These are phyloP conservation scores for Macrophomina pseudophaseolina DNA, from an alignment of 2,329 filamentous ascomycete genomes.

Conservation along the genomic window DNA sequence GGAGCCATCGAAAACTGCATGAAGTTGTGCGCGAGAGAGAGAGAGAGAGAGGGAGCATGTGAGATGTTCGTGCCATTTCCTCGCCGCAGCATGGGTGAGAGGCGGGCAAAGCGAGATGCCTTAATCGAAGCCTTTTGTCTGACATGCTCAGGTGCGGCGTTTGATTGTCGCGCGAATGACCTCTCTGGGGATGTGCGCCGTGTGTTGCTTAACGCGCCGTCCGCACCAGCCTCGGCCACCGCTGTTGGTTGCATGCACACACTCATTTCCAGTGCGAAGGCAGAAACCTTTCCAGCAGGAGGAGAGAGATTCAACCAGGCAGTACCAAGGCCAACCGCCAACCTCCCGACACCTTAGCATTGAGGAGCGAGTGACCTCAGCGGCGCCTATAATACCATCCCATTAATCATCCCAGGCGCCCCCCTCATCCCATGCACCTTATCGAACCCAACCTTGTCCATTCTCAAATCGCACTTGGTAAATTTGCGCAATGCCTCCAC, in stretches of 20 bases:
- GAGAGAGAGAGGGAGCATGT: neutral
- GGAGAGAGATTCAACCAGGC: no score
- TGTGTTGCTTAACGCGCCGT: no score
- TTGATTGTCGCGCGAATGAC: neutral
- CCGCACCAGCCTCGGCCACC: no score
- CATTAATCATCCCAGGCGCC: neutral
- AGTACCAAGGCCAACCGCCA: neutral
- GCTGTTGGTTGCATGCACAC: no score
- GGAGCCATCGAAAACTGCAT: neutral
- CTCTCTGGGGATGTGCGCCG: no score
- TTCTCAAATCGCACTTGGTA: no score
- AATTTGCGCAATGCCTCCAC: no score
- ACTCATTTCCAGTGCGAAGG: no score
- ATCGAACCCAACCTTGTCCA: no score
- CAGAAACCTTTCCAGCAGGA: no score
- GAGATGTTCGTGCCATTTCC: neutral
- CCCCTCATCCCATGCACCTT: neutral
- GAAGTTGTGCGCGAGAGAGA: neutral
- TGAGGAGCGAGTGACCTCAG: neutral
- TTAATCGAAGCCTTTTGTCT: neutral
- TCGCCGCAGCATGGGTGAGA: neutral
- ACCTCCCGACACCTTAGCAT: neutral
- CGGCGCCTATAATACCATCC: neutral
- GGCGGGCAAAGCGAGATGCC: neutral
- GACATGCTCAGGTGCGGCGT: no score